Evolutionary conservation across 2,329 filamentous ascomycete species (phyloP).

Genomic region (Colletotrichum liriopes): DNA sequence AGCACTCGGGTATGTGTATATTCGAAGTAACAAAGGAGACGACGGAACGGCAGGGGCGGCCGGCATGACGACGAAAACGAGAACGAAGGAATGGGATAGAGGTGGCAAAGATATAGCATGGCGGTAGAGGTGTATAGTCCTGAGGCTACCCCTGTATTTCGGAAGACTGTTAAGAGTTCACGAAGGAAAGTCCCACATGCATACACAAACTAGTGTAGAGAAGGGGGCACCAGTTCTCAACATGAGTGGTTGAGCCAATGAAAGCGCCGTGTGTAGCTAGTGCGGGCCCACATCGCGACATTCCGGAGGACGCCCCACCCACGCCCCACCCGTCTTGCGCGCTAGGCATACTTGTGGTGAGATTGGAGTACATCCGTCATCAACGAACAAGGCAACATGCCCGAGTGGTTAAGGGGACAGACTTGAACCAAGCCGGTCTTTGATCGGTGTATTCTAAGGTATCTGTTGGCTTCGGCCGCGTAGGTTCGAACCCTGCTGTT

Average conservation of each 20-base stretch:
- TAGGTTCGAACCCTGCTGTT: constrained; percentile 44
- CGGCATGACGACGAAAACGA: too few relatives aligned
- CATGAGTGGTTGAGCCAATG: neutral
- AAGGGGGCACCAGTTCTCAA: neutral
- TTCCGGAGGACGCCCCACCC: neutral
- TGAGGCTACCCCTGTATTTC: neutral
- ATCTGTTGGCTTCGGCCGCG: constrained; percentile 42
- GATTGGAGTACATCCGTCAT: neutral
- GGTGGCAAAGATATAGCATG: neutral
- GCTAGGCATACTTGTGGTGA: rapidly evolving
- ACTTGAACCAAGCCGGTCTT: constrained; percentile 32
- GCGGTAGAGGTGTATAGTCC: neutral
- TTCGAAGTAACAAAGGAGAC: neutral
- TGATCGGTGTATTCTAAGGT: neutral
- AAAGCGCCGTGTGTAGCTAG: too few relatives aligned
- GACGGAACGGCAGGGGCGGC: neutral
- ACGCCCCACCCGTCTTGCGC: rapidly evolving
- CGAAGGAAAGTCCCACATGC: neutral
- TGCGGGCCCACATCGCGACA: neutral
- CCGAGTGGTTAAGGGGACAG: constrained; percentile 42
- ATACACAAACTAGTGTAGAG: neutral
- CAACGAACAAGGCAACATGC: constrained; percentile 34
- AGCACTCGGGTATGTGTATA: neutral
- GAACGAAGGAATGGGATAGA: too few relatives aligned
- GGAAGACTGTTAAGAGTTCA: neutral